phyloP scores from a whole-genome alignment of 2,329 filamentous ascomycete species.

The Dendryphion nanum region DNA sequence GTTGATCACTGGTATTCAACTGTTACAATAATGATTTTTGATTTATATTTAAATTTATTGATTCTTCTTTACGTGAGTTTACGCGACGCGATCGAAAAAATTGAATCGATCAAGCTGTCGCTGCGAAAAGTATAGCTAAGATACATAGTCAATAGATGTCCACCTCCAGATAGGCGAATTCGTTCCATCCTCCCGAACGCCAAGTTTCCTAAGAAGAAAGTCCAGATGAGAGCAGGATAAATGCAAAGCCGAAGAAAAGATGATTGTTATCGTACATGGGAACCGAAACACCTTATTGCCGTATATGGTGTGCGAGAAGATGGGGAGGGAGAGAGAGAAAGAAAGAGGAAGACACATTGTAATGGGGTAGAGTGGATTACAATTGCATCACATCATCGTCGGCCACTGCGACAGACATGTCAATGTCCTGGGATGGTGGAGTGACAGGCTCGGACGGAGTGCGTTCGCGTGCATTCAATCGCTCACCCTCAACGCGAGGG shows the following conservation, averaged over 20 bases:
- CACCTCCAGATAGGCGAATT: constrained; percentile 26
- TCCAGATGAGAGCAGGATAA: constrained; percentile 22
- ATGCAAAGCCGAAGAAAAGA: constrained; percentile 17
- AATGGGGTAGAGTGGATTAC: constrained; percentile 14
- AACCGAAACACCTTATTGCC: constrained; percentile 8
- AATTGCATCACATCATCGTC: constrained; percentile 38
- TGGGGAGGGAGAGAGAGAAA: constrained; percentile 10
- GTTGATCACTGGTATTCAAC: too few relatives aligned
- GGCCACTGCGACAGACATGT: constrained; percentile 16
- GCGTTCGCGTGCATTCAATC: constrained; percentile 36
- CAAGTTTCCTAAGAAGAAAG: constrained; percentile 27
- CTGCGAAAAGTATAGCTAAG: constrained; percentile 27
- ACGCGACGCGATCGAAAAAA: constrained; percentile 31
- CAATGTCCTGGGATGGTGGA: constrained; percentile 18
- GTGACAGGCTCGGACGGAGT: constrained; percentile 31
- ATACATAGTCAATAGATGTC: constrained; percentile 26
- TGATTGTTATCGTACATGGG: constrained; percentile 4
- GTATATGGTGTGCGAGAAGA: constrained; percentile 18
- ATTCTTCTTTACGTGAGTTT: constrained; percentile 17
- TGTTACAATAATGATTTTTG: too few relatives aligned
- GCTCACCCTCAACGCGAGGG: constrained; percentile 37
- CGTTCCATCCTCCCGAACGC: constrained; percentile 31
- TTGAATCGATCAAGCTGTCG: constrained; percentile 38
- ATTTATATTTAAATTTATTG: background rate
- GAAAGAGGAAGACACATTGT: background rate